Base-by-base conservation (phyloP, 73 alveolate genomes). In the Stentor roeselii region DNA sequence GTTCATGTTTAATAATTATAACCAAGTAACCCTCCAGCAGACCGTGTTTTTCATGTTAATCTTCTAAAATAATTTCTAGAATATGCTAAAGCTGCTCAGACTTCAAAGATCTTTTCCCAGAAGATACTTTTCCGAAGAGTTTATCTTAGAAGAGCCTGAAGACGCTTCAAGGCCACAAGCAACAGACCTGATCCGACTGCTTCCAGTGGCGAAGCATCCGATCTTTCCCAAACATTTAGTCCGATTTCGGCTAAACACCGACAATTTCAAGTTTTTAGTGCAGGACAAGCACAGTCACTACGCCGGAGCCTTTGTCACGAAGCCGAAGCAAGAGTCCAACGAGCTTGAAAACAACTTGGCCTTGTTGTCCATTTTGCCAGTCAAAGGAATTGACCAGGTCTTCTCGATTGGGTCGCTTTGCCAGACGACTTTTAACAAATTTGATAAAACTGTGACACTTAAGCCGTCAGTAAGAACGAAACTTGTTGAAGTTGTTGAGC, bases 391-490 rank as follows among this genome's bases (percentile, higher is more conserved):
- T 11, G 85, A 80, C 36, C 89, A 89, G 37, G 85, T 89, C 6
- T 89, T 60, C 82, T 39, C 58, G 0, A 32, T 60, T 37, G 95
- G 95, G 31, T 90, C 90, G 2, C 59, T 86, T 50, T 89, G 95
- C 82, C 86, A 82, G 14, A 90, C 91, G 0, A 67, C 78, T 38
- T 86, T 86, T 42, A 82, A 86, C 40, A 88, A 82, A 40, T 83
- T 86, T 50, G 84, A 76, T 39, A 32, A 78, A 40, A 60, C 91
- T 50, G 42, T 90, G 74, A 76, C 83, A 1, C 76, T 90, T 36
- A 84, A 74, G 37, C 95, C 95, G 3, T 30, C 83, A 3, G 38
- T 76, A 0, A 87, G 88, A 50, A 90, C 87, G 50, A 77, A 87
- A 82, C 74, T 90, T 42, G 37, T 82, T 14, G 89, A 87, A 87